These are phyloP conservation scores for Aspergillus felis DNA, from an alignment of 2,329 filamentous ascomycete genomes.

Conservation along the genomic window DNA sequence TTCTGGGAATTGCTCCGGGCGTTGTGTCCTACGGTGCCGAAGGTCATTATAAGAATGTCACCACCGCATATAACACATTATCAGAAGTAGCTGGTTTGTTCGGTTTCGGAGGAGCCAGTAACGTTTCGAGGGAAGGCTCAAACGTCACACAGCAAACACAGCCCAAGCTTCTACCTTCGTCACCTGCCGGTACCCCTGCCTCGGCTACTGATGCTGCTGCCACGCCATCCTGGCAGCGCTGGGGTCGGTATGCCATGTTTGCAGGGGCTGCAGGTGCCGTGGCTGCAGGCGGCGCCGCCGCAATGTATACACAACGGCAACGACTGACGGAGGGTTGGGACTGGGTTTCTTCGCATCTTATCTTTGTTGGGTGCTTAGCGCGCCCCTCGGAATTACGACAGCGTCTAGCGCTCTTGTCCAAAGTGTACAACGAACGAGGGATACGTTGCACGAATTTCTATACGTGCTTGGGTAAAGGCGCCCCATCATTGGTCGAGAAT, in stretches of 20 bases:
- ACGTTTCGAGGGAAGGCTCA: conserved; percentile 12
- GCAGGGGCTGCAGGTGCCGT: conserved; percentile 78
- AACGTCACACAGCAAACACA: conserved; percentile 9
- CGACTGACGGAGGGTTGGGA: conserved; percentile 70
- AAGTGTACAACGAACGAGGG: conserved; percentile 59
- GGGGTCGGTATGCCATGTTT: conserved; percentile 80
- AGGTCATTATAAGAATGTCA: conserved; percentile 73
- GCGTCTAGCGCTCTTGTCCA: conserved; percentile 66
- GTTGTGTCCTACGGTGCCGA: conserved; percentile 63
- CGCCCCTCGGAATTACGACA: conserved; percentile 76
- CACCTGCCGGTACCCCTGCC: conserved; percentile 29
- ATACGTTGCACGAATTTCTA: conserved; percentile 85
- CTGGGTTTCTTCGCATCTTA: conserved; percentile 86
- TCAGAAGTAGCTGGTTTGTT: conserved; percentile 61
- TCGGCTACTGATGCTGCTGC: conserved; percentile 44
- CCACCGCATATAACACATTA: conserved; percentile 64
- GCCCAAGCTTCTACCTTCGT: conserved; percentile 20
- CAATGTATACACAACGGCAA: conserved; percentile 81
- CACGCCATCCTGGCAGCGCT: conserved; percentile 64
- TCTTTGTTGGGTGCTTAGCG: conserved; percentile 86
- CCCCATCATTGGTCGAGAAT: conserved; percentile 35
- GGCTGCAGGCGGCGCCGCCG: conserved; percentile 75
- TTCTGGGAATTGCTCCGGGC: conserved; percentile 51
- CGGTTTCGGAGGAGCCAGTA: conserved; percentile 57
- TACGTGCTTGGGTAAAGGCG: conserved; percentile 71